Base-by-base conservation (phyloP, 2,329 filamentous ascomycete genomes). In the Furcasterigmium furcatum region DNA sequence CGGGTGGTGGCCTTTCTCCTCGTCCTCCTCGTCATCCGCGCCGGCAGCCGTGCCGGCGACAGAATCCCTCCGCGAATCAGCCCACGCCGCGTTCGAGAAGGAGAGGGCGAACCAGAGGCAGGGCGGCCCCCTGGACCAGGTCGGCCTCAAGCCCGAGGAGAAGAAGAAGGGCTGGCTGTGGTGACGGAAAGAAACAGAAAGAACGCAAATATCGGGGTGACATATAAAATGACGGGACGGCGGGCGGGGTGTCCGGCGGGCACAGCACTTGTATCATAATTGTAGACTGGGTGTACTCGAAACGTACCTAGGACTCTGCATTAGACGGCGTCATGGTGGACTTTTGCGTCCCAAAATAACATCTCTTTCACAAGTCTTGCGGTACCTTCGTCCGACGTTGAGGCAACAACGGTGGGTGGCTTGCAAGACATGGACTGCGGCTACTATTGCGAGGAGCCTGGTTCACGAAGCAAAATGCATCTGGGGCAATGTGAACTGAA, bases 91-190 rank as follows among this genome's bases (percentile, higher is more conserved):
- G 2, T 72, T 76, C 51, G 72, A 77, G 47, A 58, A 63, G 34
- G 77, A 80, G 62, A 70, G 68, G 52, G 68, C 74, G 52, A 74
- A 73, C 48, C 75, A 80, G 65, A 65, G 65, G 48, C 61, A 52
- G 12, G 77, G 76, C 18, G 78, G 77, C 2, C 69, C 68, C 41
- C 58, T 80, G 38, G 77, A 80, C 53, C 70, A 71, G 46, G 48
- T 79, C 3, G 76, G 74, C 0, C 56, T 72, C 24, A 57, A 54
- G 50, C 54, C 44, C 42, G 49, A 45, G 44, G 46, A 52, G 30
- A 51, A 50, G 50, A 76, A 74, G 67, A 78, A 74, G 64, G 66
- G 73, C 19, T 74, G 74, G 69, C 58, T 62, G 45, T 77, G 41
- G 41, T 29, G n/a, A 46, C 39, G 43, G 42, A 48, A 52, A 46